Percentiles rank a stretch among this genome's conserved stretches.
phyloP scores from a whole-genome alignment of 1,284 basidiomycete species.

The Ceratobasidium sp. region DNA sequence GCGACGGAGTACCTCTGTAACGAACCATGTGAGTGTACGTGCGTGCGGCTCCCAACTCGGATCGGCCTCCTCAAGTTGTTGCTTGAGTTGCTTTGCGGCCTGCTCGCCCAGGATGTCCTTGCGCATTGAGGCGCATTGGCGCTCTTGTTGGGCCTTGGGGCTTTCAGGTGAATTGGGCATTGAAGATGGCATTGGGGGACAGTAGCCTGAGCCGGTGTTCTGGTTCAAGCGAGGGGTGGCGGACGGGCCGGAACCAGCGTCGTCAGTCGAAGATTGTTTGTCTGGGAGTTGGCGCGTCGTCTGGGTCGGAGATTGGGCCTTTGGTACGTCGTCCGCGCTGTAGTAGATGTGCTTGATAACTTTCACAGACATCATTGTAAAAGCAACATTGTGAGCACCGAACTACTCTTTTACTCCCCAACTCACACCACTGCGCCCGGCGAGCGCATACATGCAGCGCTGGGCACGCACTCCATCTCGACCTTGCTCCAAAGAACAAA shows the following conservation, averaged over 20 bases:
- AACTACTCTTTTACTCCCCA: not conserved
- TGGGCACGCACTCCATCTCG: not conserved
- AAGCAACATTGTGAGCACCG: not conserved
- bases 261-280: not conserved
- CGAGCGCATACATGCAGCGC: slow-evolving; percentile 5
- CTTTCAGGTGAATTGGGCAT: not conserved
- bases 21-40: slow-evolving; percentile 36
- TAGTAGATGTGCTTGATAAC: slow-evolving; percentile 27
- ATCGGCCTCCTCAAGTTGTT: not conserved
- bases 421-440: slow-evolving; percentile 10
- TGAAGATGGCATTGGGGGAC: not conserved
- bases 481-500: not conserved
- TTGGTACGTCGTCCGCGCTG: slow-evolving; percentile 11
- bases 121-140: not conserved
- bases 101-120: not conserved
- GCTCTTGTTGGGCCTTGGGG: not conserved
- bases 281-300: not conserved
- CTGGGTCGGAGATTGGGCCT: slow-evolving; percentile 7
- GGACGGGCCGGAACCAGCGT: not conserved
- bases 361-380: slow-evolving; percentile 22
- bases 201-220: no score
- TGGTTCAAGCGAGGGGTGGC: slow-evolving; percentile 68
- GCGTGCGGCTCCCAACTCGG: not conserved
- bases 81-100: not conserved
- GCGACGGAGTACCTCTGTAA: slow-evolving; percentile 41